Conservation (phyloP, 768 basidiomycete species). For the Multifurca ochricompacta region DNA sequence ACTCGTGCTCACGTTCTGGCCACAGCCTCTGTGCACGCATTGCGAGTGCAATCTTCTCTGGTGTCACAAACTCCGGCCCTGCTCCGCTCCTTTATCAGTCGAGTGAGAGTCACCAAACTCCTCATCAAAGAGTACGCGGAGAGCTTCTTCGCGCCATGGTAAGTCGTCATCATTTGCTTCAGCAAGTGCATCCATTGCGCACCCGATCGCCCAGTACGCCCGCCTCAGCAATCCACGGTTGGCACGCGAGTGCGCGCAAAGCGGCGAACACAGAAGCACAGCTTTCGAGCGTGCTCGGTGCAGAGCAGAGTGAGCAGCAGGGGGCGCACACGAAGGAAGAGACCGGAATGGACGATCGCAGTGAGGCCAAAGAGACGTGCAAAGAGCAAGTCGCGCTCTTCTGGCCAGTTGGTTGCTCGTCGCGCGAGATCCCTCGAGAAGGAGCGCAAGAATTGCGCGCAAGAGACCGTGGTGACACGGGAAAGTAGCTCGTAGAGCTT, state of each 20-base stretch:
- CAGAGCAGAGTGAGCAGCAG: slow-evolving; percentile 49
- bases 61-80: slow-evolving; percentile 50
- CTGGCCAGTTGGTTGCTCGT: slow-evolving; percentile 80
- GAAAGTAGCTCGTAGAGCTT: slow-evolving; percentile 55
- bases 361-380: slow-evolving; percentile 88
- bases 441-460: slow-evolving; percentile 69
- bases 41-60: slow-evolving; percentile 80
- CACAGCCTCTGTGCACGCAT: slow-evolving; percentile 57
- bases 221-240: slow-evolving; percentile 87
- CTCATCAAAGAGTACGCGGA: slow-evolving; percentile 40
- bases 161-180: slow-evolving; percentile 40
- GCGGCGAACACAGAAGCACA: slow-evolving; percentile 53
- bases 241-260: slow-evolving; percentile 67
- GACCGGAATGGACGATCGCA: slow-evolving; percentile 76
- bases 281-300: slow-evolving; percentile 48
- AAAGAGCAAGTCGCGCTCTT: slow-evolving; percentile 89
- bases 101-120: slow-evolving; percentile 40
- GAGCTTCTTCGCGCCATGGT: slow-evolving; percentile 63
- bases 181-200: slow-evolving; percentile 51
- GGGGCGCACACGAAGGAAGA: slow-evolving; percentile 57
- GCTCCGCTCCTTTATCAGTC: background rate
- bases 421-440: slow-evolving; percentile 62
- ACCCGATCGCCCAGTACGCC: slow-evolving; percentile 77
- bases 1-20: slow-evolving; percentile 48
- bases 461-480: slow-evolving; percentile 68